Evolutionary conservation across 345 rosid genomes (phyloP), one percentile per base, ranked within the genome.

Genomic region (Excoecaria cochinchinensis): DNA sequence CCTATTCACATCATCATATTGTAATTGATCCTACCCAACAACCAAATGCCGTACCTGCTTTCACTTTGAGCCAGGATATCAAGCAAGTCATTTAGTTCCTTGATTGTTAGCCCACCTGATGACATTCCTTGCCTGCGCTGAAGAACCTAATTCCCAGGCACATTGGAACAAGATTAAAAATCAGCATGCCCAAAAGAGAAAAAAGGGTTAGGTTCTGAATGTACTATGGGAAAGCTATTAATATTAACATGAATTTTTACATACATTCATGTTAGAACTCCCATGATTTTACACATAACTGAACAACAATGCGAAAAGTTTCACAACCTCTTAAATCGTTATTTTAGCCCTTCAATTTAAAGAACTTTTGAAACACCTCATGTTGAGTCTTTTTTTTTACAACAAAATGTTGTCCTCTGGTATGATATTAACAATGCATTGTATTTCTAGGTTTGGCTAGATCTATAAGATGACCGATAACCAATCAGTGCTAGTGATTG

Each of bases 71-170:
- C 95, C 80, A 95, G 79, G 39, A 85, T 83, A 86, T 91, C 97
- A 73, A 95, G 95, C 87, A 90, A 85, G 47, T 84, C 90, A 79
- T 95, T 92, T 73, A 95, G 79, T 69, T 89, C 97, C 85, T 82
- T 88, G 44, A 95, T 85, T 19, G 87, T 88, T 56, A 91, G 80
- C 13, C 91, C 97, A 57, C 92, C 92, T 0, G 97, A 91, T 36
- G 87, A 80, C 87, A 85, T 86, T 70, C 97, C 97, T 83, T 95
- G 99, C 85, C 94, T 88, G 9, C 87, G 85, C 57, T 93, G 95
- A 66, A 93, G 76, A 11, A 93, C 92, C 97, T 92, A 31, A 42
- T 40, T 19, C 19, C 62, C 72, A 72, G 13, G 22, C 59, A 59
- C 15, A 61, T 24, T 19, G 7, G 14, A 50, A 44, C 12, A 36